These are phyloP conservation scores for Filobasidium floriforme DNA, from an alignment of 768 basidiomycete species.

Conservation along the genomic window DNA sequence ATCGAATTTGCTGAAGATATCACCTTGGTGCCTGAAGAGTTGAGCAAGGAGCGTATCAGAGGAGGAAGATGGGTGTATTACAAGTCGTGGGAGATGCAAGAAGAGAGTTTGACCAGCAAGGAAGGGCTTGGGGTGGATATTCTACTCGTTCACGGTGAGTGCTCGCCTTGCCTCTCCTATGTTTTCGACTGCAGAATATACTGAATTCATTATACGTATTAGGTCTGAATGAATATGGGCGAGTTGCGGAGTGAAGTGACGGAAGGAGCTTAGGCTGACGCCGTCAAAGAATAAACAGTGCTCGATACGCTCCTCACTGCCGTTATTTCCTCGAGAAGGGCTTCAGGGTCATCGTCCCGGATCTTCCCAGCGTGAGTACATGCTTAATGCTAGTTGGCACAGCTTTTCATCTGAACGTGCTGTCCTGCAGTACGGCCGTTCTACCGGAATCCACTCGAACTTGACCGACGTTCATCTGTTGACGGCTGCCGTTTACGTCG, in stretches of 20 bases:
- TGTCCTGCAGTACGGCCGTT: constrained; percentile 43
- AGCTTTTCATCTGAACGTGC: too few relatives aligned
- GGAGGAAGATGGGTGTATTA: constrained; percentile 45
- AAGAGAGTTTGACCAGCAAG: constrained; percentile 29
- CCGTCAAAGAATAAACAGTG: constrained; percentile 11
- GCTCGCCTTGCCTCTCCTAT: background rate
- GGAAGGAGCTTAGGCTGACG: background rate
- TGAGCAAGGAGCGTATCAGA: constrained; percentile 27
- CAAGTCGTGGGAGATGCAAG: constrained; percentile 40
- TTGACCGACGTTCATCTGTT: constrained; percentile 37
- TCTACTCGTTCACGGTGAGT: constrained; percentile 45
- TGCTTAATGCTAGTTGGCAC: too few relatives aligned
- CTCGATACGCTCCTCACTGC: constrained; percentile 43
- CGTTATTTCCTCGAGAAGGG: constrained; percentile 41
- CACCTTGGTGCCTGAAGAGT: constrained; percentile 34
- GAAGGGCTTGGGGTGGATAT: constrained; percentile 43
- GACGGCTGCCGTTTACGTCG: constrained; percentile 40
- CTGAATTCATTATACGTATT: background rate
- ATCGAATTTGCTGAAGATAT: constrained; percentile 41
- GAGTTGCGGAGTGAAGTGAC: background rate
- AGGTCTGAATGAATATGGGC: constrained; percentile 41
- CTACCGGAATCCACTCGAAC: constrained; percentile 42
- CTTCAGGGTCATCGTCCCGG: constrained; percentile 45
- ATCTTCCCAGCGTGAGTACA: constrained; percentile 45
- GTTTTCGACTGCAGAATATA: background rate